Evolutionary conservation across 2,329 filamentous ascomycete species (phyloP), one percentile per base, ranked within the genome.

Genomic region (Pseudogymnoascus sp.): DNA sequence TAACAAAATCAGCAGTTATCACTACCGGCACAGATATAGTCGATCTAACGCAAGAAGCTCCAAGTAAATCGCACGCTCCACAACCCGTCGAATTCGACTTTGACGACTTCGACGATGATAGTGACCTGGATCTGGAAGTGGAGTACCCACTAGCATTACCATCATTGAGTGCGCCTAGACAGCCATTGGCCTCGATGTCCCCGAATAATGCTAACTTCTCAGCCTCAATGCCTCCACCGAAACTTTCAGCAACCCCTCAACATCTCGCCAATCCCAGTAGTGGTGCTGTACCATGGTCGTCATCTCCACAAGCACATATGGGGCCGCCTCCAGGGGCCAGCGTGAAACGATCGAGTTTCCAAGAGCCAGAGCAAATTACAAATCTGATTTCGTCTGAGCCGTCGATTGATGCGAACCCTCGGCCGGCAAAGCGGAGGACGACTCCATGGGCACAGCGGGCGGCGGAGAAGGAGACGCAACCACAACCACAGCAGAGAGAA

Each of bases 41-140:
- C 33, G 59, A 60, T 33, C 26, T 60, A 19, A 62, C 37, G 0
- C n/a, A 59, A 24, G 61, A 53, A 62, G 38, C 61, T 26, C 61
- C 61, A 31, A 31, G 38, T 19, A 62, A 62, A 31, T 53, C 61
- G 0, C 37, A 44, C 16, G 16, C 38, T 8, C 37, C 60, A 21
- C 40, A 40, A 31, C 61, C 61, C 1, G 37, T 89, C 8, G 84
- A 82, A 65, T 89, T 92, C 66, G 84, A 86, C 65, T 89, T 92
- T 66, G 87, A 93, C 69, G 93, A 96, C 71, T 95, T 96, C 68
- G 91, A 91, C 70, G 90, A 93, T 72, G 92, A 96, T 68, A 82
- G 87, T 19, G 84, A 91, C 63, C 79, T 96, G 24, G 89, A 90
- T 65, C 75, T 89, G 19, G 83, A 92, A 66, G 82, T 86, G 61